Base-by-base conservation (phyloP, 1,284 basidiomycete genomes). In the Schizophyllum commune region DNA sequence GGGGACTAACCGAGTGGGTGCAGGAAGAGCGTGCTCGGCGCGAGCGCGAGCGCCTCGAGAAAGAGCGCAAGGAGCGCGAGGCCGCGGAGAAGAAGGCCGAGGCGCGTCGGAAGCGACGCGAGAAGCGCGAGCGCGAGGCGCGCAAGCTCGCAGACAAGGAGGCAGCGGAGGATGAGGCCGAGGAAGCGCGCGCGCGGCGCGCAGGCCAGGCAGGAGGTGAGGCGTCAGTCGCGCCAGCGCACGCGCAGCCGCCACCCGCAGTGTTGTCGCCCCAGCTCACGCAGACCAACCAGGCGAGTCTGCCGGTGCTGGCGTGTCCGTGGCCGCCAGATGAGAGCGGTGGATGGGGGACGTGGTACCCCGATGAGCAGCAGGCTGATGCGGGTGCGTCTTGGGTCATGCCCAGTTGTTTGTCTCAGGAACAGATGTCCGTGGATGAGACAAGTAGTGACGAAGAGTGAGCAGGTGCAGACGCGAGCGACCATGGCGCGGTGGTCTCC, bases 1-100 rank as follows among this genome's bases (percentile, higher is more conserved):
- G 77, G 51, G 84, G 81, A 19, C 86, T 85, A 20, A 76, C 76
- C 1, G 79, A 74, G 33, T 93, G 91, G 91, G 88, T 92, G 27
- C 71, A 80, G 55, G 78, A 78, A 60, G 90, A 92, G 75, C 79
- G 88, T 63, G 83, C 84, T 72, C 81, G 90, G 78, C 79, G 80
- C 65, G 88, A 88, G 73, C 79, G 85, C 65, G 73, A 91, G 64
- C 78, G 81, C 75, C 79, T 80, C 68, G 88, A 91, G 75, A 85
- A 83, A 68, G 86, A 88, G 69, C 85, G 80, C 56, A 77, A 82
- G 52, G 88, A 89, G 69, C 68, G 80, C 34, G 72, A 55, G 20
- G 27, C 19, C 9, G 13, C 11, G 4, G 53, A 73, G 62, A 75
- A 78, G 70, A 86, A 86, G 70, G 72, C 80, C 58, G 81, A 87